Evolutionary conservation across 1,284 basidiomycete genomes (phyloP).

Genomic region (Cutaneotrichosporon spelunceum): DNA sequence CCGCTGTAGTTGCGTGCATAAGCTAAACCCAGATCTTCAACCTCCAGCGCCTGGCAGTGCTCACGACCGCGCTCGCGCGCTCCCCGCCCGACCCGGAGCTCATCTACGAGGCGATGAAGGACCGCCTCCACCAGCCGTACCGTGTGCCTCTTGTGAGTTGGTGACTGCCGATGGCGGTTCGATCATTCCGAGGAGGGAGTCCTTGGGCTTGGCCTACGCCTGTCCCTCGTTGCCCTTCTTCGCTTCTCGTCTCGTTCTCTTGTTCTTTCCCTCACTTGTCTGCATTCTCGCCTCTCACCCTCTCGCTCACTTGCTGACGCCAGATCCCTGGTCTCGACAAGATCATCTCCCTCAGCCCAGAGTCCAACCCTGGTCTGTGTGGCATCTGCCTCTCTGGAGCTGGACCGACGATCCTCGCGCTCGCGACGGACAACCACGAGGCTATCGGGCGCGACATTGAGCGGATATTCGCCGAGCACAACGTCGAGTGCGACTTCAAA

Average conservation of each 20-base stretch:
- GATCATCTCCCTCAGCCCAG: slow-evolving; percentile 85
- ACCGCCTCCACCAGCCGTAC: slow-evolving; percentile 96
- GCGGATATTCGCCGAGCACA: slow-evolving; percentile 66
- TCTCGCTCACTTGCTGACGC: neutral
- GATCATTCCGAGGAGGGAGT: neutral
- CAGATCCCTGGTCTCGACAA: slow-evolving; percentile 93
- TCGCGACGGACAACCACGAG: slow-evolving; percentile 83
- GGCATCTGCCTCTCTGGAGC: slow-evolving; percentile 98
- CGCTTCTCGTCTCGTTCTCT: neutral
- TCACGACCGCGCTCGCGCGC: slow-evolving; percentile 89
- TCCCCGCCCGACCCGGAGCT: slow-evolving; percentile 87
- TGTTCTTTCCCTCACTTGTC: neutral
- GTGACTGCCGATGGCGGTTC: neutral
- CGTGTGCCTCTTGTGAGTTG: slow-evolving; percentile 66
- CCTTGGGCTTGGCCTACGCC: neutral
- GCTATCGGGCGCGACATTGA: slow-evolving; percentile 76
- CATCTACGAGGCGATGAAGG: slow-evolving; percentile 99
- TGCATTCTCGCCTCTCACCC: neutral
- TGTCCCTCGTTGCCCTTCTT: neutral
- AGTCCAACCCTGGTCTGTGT: slow-evolving; percentile 84
- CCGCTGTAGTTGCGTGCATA: neutral
- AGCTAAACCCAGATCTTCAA: slow-evolving; percentile 77
- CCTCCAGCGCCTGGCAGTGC: slow-evolving; percentile 92
- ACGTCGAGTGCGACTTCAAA: slow-evolving; percentile 64
- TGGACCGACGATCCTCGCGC: slow-evolving; percentile 93